Base-by-base conservation (phyloP, 257 asterid genomes). In the Primulina huaijiensis region DNA sequence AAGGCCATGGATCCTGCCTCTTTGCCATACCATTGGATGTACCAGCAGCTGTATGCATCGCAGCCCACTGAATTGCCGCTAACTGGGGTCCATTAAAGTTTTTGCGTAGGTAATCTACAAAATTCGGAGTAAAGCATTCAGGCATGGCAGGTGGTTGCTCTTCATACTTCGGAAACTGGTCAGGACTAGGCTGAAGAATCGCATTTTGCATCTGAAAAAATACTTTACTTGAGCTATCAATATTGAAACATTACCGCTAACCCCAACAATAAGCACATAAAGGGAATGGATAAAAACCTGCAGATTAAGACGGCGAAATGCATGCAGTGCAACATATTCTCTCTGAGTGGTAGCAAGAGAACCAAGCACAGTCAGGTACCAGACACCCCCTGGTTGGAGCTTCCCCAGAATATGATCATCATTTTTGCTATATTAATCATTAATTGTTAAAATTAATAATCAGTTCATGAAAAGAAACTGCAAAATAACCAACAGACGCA, bases 1-100 rank as follows among this genome's bases (percentile, higher is more conserved):
- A 94, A 21, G 99, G 97, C 97, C 99, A 94, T 20, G 97, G 98
- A 31, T 92, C 98, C 82, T 90, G 97, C 79, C 87, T 94, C 86
- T 88, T 94, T 31, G 92, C 74, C 71, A 68, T 73, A 21, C 86
- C 97, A 89, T 78, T 86, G 56, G 93, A 83, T 60, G 96, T 89
- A 59, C 99, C 99, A 52, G 99, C 97, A 50, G 97, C 96, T 63
- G 99, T 93, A 81, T 93, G 97, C 73, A 76, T 93, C 27, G 97
- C 99, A 37, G 99, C 99, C 99, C 99, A 93, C 69, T 93, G 99
- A 75, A 93, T 93, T 69, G 99, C 99, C 50, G 81, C 90, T 62
- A 93, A 82, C 79, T 93, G 99, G 62, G 99, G 99, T 23, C 85
- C 90, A 40, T 93, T 93, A 68, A 93, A 93, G 56, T 90, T 84